phyloP scores from a whole-genome alignment of 805 yeast species.

The Metschnikowia anglica region DNA sequence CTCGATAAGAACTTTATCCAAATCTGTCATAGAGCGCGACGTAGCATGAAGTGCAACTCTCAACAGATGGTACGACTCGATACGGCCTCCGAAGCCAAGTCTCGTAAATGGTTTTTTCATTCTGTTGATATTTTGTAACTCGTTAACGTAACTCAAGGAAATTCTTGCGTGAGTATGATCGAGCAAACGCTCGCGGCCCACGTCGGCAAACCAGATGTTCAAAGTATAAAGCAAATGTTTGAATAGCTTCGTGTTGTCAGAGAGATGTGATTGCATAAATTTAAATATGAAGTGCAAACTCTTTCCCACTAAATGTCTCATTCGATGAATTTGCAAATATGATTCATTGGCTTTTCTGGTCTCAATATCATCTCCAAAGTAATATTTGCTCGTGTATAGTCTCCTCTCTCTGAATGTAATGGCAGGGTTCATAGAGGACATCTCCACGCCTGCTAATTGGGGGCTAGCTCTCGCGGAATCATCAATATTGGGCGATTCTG shows the following conservation, averaged over 20 bases:
- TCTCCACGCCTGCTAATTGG: slow-evolving; percentile 41
- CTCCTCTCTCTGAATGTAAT: slow-evolving; percentile 59
- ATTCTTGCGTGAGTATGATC: slow-evolving; percentile 56
- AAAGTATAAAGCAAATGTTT: slow-evolving; percentile 61
- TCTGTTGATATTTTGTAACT: slow-evolving; percentile 62
- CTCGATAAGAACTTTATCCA: slow-evolving; percentile 60
- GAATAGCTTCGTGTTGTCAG: slow-evolving; percentile 63
- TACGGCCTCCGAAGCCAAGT: slow-evolving; percentile 69
- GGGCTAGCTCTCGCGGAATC: slow-evolving; percentile 47
- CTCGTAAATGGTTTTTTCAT: slow-evolving; percentile 72
- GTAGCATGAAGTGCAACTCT: slow-evolving; percentile 72
- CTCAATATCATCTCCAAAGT: slow-evolving; percentile 55
- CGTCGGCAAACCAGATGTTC: slow-evolving; percentile 77
- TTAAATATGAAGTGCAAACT: slow-evolving; percentile 58
- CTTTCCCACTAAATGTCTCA: slow-evolving; percentile 59
- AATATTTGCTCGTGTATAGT: slow-evolving; percentile 63
- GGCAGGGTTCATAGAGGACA: slow-evolving; percentile 53
- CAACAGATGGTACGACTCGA: slow-evolving; percentile 71
- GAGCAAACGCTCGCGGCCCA: slow-evolving; percentile 68
- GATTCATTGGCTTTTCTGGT: slow-evolving; percentile 36
- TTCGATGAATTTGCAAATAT: slow-evolving; percentile 52
- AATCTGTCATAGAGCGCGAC: slow-evolving; percentile 63
- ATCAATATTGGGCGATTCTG: slow-evolving; percentile 23
- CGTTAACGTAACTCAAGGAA: slow-evolving; percentile 54
- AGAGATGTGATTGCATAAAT: slow-evolving; percentile 48